These are phyloP conservation scores for Yamadazyma olivae DNA, from an alignment of 805 yeast genomes.

Conservation along the genomic window DNA sequence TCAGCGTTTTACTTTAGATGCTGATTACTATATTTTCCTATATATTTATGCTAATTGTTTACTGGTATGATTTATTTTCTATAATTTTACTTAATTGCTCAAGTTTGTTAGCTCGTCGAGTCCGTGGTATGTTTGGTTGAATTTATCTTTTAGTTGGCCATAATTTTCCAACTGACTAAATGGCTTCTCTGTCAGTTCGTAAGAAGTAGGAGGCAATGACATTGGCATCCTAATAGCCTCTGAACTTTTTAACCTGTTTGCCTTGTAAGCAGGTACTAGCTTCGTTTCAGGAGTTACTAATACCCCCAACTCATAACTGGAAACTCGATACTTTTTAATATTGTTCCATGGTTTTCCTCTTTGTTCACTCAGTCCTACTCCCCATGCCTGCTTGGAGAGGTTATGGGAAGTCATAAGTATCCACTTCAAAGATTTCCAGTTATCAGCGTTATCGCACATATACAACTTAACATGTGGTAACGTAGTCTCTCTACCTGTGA, in stretches of 20 bases:
- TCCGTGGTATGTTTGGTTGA: constrained; percentile 19
- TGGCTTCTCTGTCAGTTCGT: constrained; percentile 40
- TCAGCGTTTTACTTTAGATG: no score
- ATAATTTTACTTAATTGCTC: no score
- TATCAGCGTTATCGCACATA: constrained; percentile 49
- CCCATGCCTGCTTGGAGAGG: constrained; percentile 81
- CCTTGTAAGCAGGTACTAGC: constrained; percentile 44
- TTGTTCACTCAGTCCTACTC: constrained; percentile 26
- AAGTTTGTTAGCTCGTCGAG: no score
- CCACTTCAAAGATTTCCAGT: constrained; percentile 58
- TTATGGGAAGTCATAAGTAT: constrained; percentile 72
- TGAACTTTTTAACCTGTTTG: constrained; percentile 19
- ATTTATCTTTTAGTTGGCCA: constrained; percentile 21
- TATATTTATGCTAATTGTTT: no score
- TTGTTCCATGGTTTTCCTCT: constrained; percentile 10
- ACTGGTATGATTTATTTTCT: no score
- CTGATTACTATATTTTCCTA: no score
- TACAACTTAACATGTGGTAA: constrained; percentile 73
- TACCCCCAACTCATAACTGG: constrained; percentile 40
- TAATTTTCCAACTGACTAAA: constrained; percentile 39
- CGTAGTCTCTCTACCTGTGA: constrained; percentile 33
- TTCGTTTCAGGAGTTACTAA: constrained; percentile 17
- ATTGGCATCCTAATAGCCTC: constrained; percentile 52
- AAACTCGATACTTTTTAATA: constrained; percentile 21
- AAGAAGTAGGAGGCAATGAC: constrained; percentile 46